Conservation (phyloP, 805 yeast genomes). For the Maudiozyma serrabonitensis region DNA sequence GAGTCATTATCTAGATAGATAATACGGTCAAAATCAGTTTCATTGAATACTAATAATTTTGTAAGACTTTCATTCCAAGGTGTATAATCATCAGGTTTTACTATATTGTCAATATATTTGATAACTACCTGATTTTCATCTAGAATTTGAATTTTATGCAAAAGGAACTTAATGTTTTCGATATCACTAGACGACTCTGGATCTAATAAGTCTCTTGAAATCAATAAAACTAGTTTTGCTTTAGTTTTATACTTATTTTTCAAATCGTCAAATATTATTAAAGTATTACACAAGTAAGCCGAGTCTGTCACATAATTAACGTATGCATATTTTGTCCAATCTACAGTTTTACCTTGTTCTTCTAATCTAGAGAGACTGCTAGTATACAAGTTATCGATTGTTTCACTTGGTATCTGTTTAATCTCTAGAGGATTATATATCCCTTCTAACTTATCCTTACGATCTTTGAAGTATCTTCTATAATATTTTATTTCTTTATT, state of each 20-base stretch:
- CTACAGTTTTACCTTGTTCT: constrained; percentile 15
- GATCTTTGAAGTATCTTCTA: constrained; percentile 17
- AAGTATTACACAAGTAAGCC: constrained; percentile 42
- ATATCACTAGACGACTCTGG: constrained; percentile 12
- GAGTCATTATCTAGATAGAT: constrained; percentile 55
- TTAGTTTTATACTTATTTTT: constrained; percentile 29
- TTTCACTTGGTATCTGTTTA: constrained; percentile 22
- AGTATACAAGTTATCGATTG: constrained; percentile 18
- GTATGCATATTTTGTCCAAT: constrained; percentile 44
- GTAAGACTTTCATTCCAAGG: constrained; percentile 47
- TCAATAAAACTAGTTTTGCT: constrained; percentile 40
- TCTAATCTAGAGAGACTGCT: constrained; percentile 5
- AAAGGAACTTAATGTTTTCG: constrained; percentile 2
- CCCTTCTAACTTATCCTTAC: constrained; percentile 19
- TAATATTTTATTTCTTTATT: constrained; percentile 24
- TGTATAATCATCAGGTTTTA: constrained; percentile 18
- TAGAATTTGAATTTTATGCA: constrained; percentile 5
- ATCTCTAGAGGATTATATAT: constrained; percentile 22
- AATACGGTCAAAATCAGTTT: constrained; percentile 40
- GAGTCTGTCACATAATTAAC: constrained; percentile 50
- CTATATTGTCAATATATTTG: constrained; percentile 16
- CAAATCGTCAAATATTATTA: constrained; percentile 38
- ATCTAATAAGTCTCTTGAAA: constrained; percentile 24
- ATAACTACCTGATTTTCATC: constrained; percentile 21
- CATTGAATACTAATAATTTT: constrained; percentile 44